phyloP scores from a whole-genome alignment of 176 grass and related monocot species.

The bread wheat (Triticum aestivum) region DNA sequence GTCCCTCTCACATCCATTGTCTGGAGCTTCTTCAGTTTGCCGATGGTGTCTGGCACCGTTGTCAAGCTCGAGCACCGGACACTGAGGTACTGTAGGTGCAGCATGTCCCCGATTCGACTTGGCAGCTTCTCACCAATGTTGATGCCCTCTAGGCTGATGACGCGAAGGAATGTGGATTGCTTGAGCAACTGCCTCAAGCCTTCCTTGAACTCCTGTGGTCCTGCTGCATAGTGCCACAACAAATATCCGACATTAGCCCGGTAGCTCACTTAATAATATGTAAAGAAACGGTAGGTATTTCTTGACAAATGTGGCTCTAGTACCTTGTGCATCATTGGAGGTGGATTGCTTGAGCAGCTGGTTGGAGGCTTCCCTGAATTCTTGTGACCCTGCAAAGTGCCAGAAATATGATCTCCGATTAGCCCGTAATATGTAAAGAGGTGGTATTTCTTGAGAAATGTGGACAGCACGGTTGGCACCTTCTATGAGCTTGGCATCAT shows the following conservation, averaged over 20 bases:
- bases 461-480: not conserved
- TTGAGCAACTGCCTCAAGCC: not conserved
- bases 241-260: not conserved
- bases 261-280: too few species aligned
- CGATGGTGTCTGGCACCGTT: not conserved
- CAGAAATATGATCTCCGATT: too few species aligned
- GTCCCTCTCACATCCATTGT: not conserved
- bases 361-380: not conserved
- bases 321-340: not conserved
- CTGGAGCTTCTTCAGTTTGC: not conserved
- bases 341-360: not conserved
- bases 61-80: not conserved
- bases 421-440: too few species aligned
- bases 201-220: not conserved
- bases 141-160: not conserved
- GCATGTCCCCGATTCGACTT: not conserved
- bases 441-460: not conserved
- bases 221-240: not conserved
- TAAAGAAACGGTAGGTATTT: not conserved
- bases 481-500: too few species aligned
- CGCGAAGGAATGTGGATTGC: not conserved
- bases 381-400: too few species aligned
- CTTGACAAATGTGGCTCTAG: not conserved
- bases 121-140: not conserved
- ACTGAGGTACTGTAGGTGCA: slow-evolving; percentile 6